Conservation (phyloP, 225 moss, liverwort and hornwort species). For the Bryum argenteum region DNA sequence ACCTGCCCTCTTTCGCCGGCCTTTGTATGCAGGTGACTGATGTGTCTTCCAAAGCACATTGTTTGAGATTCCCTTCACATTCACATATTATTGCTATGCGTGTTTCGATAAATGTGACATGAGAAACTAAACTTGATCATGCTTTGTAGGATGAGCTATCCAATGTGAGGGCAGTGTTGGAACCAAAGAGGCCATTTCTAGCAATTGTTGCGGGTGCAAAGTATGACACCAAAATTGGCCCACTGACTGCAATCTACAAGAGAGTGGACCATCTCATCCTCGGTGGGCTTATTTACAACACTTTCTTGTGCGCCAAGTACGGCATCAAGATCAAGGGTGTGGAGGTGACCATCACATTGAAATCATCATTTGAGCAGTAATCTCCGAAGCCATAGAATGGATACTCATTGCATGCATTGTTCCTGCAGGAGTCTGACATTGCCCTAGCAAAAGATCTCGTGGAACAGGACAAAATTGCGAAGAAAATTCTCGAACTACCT, state of each 20-base stretch:
- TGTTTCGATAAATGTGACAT: neutral
- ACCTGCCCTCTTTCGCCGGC: conserved; percentile 78
- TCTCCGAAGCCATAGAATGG: neutral
- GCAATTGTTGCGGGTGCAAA: conserved; percentile 55
- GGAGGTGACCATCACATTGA: conserved; percentile 35
- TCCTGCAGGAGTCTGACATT: conserved; percentile 67
- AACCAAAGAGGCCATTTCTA: conserved; percentile 49
- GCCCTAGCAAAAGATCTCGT: conserved; percentile 72
- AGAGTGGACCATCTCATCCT: conserved; percentile 50
- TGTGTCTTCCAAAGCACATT: neutral
- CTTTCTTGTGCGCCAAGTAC: conserved; percentile 55
- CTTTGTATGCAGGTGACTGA: conserved; percentile 75
- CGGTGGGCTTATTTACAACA: conserved; percentile 56
- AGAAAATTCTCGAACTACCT: conserved; percentile 71
- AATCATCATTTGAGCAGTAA: neutral
- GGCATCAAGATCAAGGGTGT: conserved; percentile 56
- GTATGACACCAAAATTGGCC: conserved; percentile 60
- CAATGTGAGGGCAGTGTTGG: conserved; percentile 50
- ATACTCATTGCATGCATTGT: conserved; percentile 7
- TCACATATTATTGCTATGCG: neutral
- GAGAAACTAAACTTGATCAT: neutral
- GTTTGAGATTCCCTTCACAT: neutral
- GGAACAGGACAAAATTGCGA: conserved; percentile 62
- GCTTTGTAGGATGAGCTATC: conserved; percentile 45
- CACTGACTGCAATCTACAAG: conserved; percentile 53